Conservation (phyloP, 2,329 filamentous ascomycete species). For the Hymenotorrendiella dingleyae region DNA sequence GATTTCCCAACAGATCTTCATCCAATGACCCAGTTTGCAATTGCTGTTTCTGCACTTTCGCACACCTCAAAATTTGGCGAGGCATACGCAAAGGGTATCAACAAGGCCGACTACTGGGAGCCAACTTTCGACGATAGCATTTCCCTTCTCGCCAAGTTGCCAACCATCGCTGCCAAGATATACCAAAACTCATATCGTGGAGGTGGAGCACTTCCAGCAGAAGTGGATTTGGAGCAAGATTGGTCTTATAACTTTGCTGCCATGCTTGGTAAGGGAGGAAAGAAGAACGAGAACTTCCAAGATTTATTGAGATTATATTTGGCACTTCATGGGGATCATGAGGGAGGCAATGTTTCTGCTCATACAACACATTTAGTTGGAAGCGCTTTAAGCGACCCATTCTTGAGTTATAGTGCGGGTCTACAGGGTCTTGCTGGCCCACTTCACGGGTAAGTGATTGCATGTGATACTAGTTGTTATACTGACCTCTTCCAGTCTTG, state of each 20-base stretch:
- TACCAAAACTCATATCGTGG: slow-evolving; percentile 86
- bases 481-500: slow-evolving; percentile 49
- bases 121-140: slow-evolving; percentile 95
- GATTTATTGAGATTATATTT: slow-evolving; percentile 91
- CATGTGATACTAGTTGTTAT: neutral
- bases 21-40: slow-evolving; percentile 97
- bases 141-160: slow-evolving; percentile 88
- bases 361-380: slow-evolving; percentile 94
- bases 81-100: slow-evolving; percentile 82
- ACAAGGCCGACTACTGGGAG: slow-evolving; percentile 98
- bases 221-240: slow-evolving; percentile 79
- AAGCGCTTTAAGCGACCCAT: slow-evolving; percentile 88
- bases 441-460: slow-evolving; percentile 59
- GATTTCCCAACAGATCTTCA: slow-evolving; percentile 85
- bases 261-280: slow-evolving; percentile 85
- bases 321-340: slow-evolving; percentile 94
- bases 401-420: slow-evolving; percentile 92
- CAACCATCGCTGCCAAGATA: slow-evolving; percentile 93
- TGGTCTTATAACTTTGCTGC: slow-evolving; percentile 99
- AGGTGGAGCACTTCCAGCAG: slow-evolving; percentile 67
- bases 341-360: slow-evolving; percentile 95
- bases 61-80: slow-evolving; percentile 91
- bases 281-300: slow-evolving; percentile 89
- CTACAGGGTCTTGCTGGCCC: slow-evolving; percentile 94
- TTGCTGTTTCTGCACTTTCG: slow-evolving; percentile 92